A percentile compares a stretch with the other conserved stretches of the same genome.
phyloP scores from a whole-genome alignment of 805 yeast species.

The Candida cerambycidarum region DNA sequence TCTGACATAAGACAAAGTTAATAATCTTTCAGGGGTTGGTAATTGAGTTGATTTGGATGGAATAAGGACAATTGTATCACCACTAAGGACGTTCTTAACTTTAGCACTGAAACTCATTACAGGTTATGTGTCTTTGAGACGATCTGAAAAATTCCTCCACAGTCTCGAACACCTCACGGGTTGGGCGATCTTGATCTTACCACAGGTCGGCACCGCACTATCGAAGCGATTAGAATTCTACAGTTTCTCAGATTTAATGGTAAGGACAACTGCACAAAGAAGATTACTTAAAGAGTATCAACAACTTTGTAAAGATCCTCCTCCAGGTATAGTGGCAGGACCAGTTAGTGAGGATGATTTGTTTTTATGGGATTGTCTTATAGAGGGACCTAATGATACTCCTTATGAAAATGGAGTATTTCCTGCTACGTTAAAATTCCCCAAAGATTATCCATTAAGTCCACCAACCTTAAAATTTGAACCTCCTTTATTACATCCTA shows the following conservation, averaged over 20 bases:
- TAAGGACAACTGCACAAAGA: constrained; percentile 70
- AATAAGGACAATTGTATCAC: constrained; percentile 64
- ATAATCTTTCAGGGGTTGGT: constrained; percentile 53
- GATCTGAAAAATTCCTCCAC: background rate
- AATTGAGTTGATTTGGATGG: constrained; percentile 47
- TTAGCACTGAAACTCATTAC: constrained; percentile 40
- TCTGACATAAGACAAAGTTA: constrained; percentile 64
- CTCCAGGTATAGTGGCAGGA: constrained; percentile 95
- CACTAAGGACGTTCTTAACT: constrained; percentile 69
- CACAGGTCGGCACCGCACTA: too few species aligned
- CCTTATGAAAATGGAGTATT: constrained; percentile 88
- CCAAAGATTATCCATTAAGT: constrained; percentile 76
- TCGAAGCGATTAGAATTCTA: background rate
- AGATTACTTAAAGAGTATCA: constrained; percentile 86
- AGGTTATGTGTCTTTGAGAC: background rate
- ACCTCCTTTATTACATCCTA: constrained; percentile 89
- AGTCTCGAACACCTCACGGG: background rate
- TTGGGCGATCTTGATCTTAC: too few species aligned
- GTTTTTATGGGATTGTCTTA: constrained; percentile 78
- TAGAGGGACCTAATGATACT: constrained; percentile 82
- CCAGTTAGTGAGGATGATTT: constrained; percentile 75
- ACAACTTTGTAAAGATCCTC: constrained; percentile 80
- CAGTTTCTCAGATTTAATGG: too few species aligned
- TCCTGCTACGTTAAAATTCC: constrained; percentile 71
- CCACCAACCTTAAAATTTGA: constrained; percentile 77